Percentiles rank a stretch among this genome's conserved stretches.
phyloP scores from a whole-genome alignment of 1,284 basidiomycete species.

The Austropuccinia psidii region DNA sequence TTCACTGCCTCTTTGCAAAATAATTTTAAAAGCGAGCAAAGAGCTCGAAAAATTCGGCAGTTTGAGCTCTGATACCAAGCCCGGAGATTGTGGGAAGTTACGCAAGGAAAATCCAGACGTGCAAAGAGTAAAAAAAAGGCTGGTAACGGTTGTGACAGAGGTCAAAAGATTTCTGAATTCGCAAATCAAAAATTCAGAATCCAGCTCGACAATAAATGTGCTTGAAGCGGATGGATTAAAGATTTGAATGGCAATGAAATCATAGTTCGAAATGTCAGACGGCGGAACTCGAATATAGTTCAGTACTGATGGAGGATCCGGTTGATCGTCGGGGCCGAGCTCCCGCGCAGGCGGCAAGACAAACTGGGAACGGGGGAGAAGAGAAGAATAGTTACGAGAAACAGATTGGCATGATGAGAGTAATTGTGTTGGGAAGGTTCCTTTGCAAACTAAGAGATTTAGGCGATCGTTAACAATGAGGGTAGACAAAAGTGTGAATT shows the following conservation, averaged over 20 bases:
- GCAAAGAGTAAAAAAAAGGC: neutral
- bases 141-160: neutral
- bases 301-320: neutral
- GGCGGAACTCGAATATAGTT: slow-evolving; percentile 1
- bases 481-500: slow-evolving; percentile 24
- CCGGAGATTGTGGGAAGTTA: neutral
- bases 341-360: neutral
- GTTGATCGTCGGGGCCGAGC: slow-evolving; percentile 16
- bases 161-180: slow-evolving; percentile 12
- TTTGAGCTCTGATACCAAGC: slow-evolving; percentile 39
- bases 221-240: neutral
- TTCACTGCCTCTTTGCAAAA: neutral
- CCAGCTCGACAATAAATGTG: neutral
- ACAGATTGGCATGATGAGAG: neutral
- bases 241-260: slow-evolving; percentile 23
- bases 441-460: slow-evolving; percentile 17
- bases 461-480: neutral
- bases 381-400: neutral
- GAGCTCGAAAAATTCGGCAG: slow-evolving; percentile 16
- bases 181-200: slow-evolving; percentile 5
- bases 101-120: neutral
- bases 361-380: slow-evolving; percentile 13
- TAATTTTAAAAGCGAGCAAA: slow-evolving; percentile 10
- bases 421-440: neutral
- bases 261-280: neutral